phyloP scores from a whole-genome alignment of 2,329 filamentous ascomycete species.

The Ophiostoma quercus region DNA sequence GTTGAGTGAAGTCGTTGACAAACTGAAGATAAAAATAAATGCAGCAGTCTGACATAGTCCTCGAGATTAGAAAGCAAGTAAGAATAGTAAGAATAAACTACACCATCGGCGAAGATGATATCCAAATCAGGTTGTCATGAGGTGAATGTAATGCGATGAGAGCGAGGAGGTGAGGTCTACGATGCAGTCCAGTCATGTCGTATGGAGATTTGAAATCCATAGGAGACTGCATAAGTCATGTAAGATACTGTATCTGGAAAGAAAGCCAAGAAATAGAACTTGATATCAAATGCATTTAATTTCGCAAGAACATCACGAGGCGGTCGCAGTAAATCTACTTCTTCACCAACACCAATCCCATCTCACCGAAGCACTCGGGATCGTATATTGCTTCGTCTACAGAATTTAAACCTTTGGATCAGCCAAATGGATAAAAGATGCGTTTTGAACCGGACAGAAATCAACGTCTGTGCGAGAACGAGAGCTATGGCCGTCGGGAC shows the following conservation, averaged over 20 bases:
- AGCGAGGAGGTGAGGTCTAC: neutral
- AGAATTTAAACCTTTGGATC: neutral
- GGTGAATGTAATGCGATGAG: neutral
- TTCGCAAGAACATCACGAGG: neutral
- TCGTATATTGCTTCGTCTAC: no score
- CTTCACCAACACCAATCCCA: neutral
- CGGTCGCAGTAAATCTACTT: neutral
- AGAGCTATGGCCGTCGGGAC: neutral
- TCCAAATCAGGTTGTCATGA: no score
- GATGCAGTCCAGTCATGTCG: neutral
- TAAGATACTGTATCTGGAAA: neutral
- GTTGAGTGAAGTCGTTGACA: neutral
- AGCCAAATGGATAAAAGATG: neutral
- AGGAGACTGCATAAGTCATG: neutral
- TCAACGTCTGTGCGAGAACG: neutral
- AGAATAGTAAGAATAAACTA: no score
- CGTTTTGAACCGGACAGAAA: neutral
- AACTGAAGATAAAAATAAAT: neutral
- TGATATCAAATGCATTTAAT: neutral
- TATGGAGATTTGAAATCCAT: neutral
- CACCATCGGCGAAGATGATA: no score
- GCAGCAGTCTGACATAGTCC: neutral
- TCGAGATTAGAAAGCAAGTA: neutral
- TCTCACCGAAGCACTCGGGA: neutral
- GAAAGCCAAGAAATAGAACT: neutral